phyloP scores from a whole-genome alignment of 495 filamentous ascomycete species.

The Xylaria venustula region DNA sequence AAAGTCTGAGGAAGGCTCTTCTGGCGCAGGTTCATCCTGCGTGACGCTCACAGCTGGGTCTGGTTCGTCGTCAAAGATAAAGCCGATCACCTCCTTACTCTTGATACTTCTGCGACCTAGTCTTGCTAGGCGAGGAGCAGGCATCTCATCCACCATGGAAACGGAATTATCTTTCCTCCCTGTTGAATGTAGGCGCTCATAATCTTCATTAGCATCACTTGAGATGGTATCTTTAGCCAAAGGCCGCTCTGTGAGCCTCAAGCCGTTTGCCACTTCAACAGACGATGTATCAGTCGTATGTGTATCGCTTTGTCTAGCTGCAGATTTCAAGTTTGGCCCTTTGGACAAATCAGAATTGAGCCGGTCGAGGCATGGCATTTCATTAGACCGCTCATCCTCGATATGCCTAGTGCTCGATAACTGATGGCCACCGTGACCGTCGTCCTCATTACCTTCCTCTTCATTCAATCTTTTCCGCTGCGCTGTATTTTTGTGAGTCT shows the following conservation, averaged over 20 bases:
- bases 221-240: neutral
- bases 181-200: neutral
- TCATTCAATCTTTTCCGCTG: too few species aligned
- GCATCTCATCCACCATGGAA: neutral
- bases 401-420: too few species aligned
- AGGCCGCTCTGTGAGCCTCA: neutral
- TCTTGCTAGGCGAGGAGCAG: slow-evolving; percentile 31
- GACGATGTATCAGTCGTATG: too few species aligned
- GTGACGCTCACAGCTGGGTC: neutral
- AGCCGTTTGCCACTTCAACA: too few species aligned
- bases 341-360: too few species aligned
- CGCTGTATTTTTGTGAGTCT: too few species aligned
- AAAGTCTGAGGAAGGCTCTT: neutral
- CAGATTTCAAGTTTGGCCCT: neutral
- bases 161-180: neutral
- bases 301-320: too few species aligned
- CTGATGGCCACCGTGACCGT: too few species aligned
- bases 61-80: slow-evolving; percentile 27
- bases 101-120: slow-evolving; percentile 40
- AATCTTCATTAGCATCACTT: neutral
- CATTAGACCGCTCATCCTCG: too few species aligned
- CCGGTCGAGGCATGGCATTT: too few species aligned
- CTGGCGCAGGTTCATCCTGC: neutral
- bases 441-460: too few species aligned
- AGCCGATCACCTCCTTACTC: slow-evolving; percentile 46